Percentiles rank a stretch among this genome's conserved stretches.
These are phyloP conservation scores for Castanospermum australe DNA, from an alignment of 306 rosid species.

Conservation along the genomic window DNA sequence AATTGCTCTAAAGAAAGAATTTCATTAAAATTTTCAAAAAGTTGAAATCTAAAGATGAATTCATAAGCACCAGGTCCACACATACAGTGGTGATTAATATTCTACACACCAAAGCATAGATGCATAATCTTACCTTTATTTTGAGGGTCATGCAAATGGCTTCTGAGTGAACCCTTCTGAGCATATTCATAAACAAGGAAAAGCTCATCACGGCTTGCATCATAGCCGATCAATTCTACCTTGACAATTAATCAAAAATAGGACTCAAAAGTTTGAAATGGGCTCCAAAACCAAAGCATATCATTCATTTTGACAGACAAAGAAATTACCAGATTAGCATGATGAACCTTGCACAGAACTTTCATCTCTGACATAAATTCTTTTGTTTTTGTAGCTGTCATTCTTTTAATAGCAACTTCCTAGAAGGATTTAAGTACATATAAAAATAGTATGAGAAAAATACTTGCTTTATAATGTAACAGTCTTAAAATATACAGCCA, in stretches of 20 bases:
- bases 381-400: conserved; percentile 91
- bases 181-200: conserved; percentile 87
- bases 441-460: conserved; percentile 21
- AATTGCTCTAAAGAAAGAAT: background rate
- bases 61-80: background rate
- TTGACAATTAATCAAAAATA: conserved; percentile 55
- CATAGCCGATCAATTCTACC: conserved; percentile 99
- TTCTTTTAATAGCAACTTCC: conserved; percentile 98
- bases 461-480: background rate
- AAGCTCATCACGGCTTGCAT: conserved; percentile 84
- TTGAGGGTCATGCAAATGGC: conserved; percentile 89
- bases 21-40: conserved; percentile 6
- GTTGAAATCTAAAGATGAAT: background rate
- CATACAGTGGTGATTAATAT: background rate
- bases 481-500: conserved; percentile 18
- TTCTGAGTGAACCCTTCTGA: conserved; percentile 93
- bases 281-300: conserved; percentile 31
- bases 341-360: conserved; percentile 97
- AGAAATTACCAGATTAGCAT: conserved; percentile 82
- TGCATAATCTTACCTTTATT: conserved; percentile 73
- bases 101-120: background rate
- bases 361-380: conserved; percentile 91
- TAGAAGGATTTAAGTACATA: conserved; percentile 35
- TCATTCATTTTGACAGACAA: background rate
- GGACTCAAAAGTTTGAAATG: conserved; percentile 42